These are phyloP conservation scores for Nakazawaea pomicola DNA, from an alignment of 805 yeast species.

Conservation along the genomic window DNA sequence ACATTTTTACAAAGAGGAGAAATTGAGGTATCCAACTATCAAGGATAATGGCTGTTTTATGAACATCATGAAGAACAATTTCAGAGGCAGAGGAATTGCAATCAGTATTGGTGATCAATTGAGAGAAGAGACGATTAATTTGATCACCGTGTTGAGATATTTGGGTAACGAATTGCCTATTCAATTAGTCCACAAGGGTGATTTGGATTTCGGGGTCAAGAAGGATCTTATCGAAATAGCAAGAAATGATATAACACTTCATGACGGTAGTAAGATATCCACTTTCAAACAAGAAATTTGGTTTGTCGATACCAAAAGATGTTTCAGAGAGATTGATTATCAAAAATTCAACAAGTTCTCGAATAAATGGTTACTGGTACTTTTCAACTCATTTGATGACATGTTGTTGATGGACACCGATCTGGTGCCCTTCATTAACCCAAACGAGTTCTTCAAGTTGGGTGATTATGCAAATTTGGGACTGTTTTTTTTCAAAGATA, in stretches of 20 bases:
- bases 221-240: constrained; percentile 30
- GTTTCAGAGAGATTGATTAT: constrained; percentile 21
- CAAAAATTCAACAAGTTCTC: constrained; percentile 25
- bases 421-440: constrained; percentile 34
- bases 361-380: constrained; percentile 48
- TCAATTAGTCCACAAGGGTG: constrained; percentile 40
- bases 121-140: constrained; percentile 39
- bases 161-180: constrained; percentile 47
- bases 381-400: constrained; percentile 56
- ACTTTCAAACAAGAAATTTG: constrained; percentile 24
- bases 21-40: constrained; percentile 13
- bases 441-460: constrained; percentile 31
- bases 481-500: constrained; percentile 46
- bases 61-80: constrained; percentile 22
- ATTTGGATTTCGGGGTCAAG: constrained; percentile 29
- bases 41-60: constrained; percentile 24
- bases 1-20: constrained; percentile 16
- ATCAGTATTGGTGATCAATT: constrained; percentile 45
- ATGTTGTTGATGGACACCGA: constrained; percentile 52
- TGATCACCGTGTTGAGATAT: constrained; percentile 44
- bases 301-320: constrained; percentile 28
- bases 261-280: constrained; percentile 15
- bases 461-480: constrained; percentile 30
- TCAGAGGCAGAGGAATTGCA: constrained; percentile 50
- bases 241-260: constrained; percentile 18